Base-by-base conservation (phyloP, 1,284 basidiomycete species). In the Trichosporon asahii region DNA sequence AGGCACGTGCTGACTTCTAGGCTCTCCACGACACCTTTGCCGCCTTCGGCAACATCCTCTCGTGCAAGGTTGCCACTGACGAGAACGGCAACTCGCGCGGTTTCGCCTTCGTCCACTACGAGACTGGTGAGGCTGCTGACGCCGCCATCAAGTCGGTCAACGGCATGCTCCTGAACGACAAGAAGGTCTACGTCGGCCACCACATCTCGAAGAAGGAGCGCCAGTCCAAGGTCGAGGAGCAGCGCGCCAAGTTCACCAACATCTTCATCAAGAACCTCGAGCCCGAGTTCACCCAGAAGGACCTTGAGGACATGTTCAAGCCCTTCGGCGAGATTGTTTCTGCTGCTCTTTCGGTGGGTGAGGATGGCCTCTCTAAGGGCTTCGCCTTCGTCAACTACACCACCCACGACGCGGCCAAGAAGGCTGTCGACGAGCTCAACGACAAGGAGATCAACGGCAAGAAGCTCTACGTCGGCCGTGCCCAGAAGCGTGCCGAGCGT, bases 21-120 rank as follows among this genome's bases (percentile, higher is more conserved):
- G 97, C 97, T 76, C 92, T 99, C 72, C 97, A 99, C 84, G 97
- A 99, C 85, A 99, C 97, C 65, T 99, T 99, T 83, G 95, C 94
- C 73, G 96, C 97, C 65, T 99, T 99, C 82, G 97, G 97, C 74
- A 96, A 97, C 81, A 97, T 99, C 75, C 87, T 99, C 74, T 99
- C 97, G 49, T 99, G 97, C 91, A 99, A 99, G 87, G 96, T 99
- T 77, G 97, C 96, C 72, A 92, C 90, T 67, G 95, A 97, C 82
- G 93, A 95, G 83, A 89, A 90, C 75, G 95, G 94, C 73, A 90
- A 90, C 78, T 95, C 94, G 77, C 93, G 93, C 83, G 95, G 95
- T 73, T 99, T 98, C 82, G 97, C 80, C 68, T 80, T 73, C 67
- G 79, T 79, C 72, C 97, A 99, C 85, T 99, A 99, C 85, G 95